Percentiles rank a stretch among this genome's conserved stretches.
These are phyloP conservation scores for Hirschioporus abietinus DNA, from an alignment of 768 basidiomycete species.

Conservation along the genomic window DNA sequence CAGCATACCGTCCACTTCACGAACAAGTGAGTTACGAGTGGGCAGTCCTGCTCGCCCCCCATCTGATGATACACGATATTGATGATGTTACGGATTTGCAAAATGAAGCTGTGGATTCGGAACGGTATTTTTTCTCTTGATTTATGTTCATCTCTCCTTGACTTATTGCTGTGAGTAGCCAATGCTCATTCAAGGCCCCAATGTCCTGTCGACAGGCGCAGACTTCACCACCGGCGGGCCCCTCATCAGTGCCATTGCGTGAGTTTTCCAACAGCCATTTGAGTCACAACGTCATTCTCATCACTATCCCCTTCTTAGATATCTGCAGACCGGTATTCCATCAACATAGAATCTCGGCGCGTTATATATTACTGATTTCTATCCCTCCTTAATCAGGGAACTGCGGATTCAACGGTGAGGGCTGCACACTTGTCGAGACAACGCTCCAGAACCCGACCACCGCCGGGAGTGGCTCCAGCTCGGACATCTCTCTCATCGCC, in stretches of 20 bases:
- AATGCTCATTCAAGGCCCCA: conserved; percentile 22
- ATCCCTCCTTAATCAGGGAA: conserved; percentile 15
- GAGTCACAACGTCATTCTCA: neutral
- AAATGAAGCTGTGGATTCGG: conserved; percentile 26
- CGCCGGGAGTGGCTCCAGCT: conserved; percentile 29
- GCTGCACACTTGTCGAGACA: conserved; percentile 30
- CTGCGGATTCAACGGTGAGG: conserved; percentile 32
- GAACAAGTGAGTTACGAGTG: conserved; percentile 20
- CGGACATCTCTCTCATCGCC: conserved; percentile 29
- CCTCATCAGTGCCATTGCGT: conserved; percentile 33
- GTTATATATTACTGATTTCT: too few species aligned
- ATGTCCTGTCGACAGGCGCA: conserved; percentile 27
- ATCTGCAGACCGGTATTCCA: conserved; percentile 11
- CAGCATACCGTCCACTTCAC: conserved; percentile 32
- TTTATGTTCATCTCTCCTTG: conserved; percentile 3
- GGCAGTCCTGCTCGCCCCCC: too few species aligned
- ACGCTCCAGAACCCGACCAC: conserved; percentile 28
- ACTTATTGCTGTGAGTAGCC: conserved; percentile 13
- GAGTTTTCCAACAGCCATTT: conserved; percentile 7
- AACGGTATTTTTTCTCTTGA: conserved; percentile 19
- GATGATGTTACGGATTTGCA: neutral
- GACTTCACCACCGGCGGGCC: conserved; percentile 25
- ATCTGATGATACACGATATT: neutral
- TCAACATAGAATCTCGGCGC: too few species aligned
- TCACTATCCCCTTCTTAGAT: neutral